These are phyloP conservation scores for Microthlaspi erraticum DNA, from an alignment of 345 rosid genomes.

Conservation along the genomic window DNA sequence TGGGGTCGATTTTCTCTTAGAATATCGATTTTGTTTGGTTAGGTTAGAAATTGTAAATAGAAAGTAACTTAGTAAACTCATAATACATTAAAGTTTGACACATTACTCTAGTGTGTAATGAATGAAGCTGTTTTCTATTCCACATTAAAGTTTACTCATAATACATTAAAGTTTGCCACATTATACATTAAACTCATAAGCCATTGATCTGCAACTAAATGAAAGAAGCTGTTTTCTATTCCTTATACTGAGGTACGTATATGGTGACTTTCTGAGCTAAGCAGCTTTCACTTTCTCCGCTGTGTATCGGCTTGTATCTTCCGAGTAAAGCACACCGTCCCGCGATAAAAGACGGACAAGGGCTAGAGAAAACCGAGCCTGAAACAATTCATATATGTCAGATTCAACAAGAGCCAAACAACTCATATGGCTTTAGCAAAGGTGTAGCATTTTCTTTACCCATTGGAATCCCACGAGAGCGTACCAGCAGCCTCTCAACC, in stretches of 20 bases:
- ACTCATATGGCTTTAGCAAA: slow-evolving; percentile 6
- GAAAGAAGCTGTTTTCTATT: slow-evolving; percentile 10
- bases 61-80: too few species aligned
- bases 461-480: slow-evolving; percentile 74
- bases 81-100: too few species aligned
- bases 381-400: slow-evolving; percentile 34
- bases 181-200: too few species aligned
- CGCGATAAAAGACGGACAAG: slow-evolving; percentile 65
- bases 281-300: slow-evolving; percentile 55
- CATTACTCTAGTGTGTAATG: too few species aligned
- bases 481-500: slow-evolving; percentile 76
- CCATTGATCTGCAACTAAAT: slow-evolving; percentile 38
- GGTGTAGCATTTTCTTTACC: slow-evolving; percentile 51
- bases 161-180: too few species aligned
- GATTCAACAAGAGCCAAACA: slow-evolving; percentile 26
- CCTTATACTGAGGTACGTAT: neutral
- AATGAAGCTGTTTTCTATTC: too few species aligned
- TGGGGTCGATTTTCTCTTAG: too few species aligned
- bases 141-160: too few species aligned
- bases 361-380: slow-evolving; percentile 67
- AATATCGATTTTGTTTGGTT: too few species aligned
- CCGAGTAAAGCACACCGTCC: slow-evolving; percentile 57
- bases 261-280: slow-evolving; percentile 36
- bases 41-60: too few species aligned
- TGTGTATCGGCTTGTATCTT: slow-evolving; percentile 47